Base-by-base conservation (phyloP, 1,284 basidiomycete species). In the Thecaphora thlaspeos region DNA sequence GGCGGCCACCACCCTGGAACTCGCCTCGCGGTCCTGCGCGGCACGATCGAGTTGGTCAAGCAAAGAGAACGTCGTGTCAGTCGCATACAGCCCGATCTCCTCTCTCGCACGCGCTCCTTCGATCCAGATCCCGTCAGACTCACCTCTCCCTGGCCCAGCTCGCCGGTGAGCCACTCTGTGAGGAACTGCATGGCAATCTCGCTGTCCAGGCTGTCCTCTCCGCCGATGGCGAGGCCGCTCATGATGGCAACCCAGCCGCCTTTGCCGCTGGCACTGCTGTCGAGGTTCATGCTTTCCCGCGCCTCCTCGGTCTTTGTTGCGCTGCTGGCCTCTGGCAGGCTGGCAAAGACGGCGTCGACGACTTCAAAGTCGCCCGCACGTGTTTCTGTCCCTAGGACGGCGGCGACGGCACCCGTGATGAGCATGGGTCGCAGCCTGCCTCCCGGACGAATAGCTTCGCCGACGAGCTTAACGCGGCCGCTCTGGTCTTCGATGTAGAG, bases 401-500 rank as follows among this genome's bases (percentile, higher is more conserved):
- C 91, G 53, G 92, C 83, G 52, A 97, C 91, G 17, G 95, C 86
- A 1, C 73, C 74, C 1, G 74, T 76, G 40, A 76, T 67, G 40
- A 70, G 53, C 56, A 59, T 61, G n/a, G 41, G 36, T 19, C 69
- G 45, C 14, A 72, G 46, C 0, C 46, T 40, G 1, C 48, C 54
- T 15, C 63, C 71, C 22, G 51, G 54, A 14, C 34, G 43, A 37
- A 71, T 58, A 1, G 75, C 69, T 0, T 87, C 84, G 1, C 95
- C 95, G 0, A 93, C 88, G 2, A 99, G 84, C 43, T 84, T 83
- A 41, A 98, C 88, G 28, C 94, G 85, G 1, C 94, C 94, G 5
- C 88, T 90, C 79, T 96, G 93, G 78, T 98, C 94, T 80, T 98
- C 94, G 2, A 98, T 82, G 83, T 90, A 91, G 18, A 95, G 80